Evolutionary conservation across 176 grass and related monocot genomes (phyloP).

Genomic region (Oryza glaberrima): DNA sequence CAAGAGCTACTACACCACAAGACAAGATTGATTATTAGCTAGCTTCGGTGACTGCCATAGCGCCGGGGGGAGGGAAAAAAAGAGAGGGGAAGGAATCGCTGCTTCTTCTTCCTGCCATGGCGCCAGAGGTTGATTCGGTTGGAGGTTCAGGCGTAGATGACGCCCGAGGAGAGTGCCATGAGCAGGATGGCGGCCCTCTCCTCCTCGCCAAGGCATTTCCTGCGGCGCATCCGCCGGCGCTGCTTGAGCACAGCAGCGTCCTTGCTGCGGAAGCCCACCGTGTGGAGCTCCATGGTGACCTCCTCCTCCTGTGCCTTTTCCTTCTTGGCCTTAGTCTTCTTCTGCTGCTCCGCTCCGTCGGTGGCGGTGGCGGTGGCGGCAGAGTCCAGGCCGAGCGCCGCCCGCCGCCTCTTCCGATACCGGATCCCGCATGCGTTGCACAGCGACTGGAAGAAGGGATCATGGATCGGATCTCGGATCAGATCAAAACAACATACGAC

Average conservation of each 20-base stretch:
- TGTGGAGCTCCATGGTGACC: constrained; percentile 48
- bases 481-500: too few relatives aligned
- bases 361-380: constrained; percentile 8
- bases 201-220: constrained; percentile 63
- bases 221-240: constrained; percentile 53
- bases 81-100: neutral
- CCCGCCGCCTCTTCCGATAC: constrained; percentile 80
- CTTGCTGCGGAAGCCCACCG: constrained; percentile 54
- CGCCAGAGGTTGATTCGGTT: neutral
- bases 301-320: neutral
- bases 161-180: constrained; percentile 81
- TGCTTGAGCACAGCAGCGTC: constrained; percentile 49
- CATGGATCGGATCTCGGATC: constrained; percentile 15
- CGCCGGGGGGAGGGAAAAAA: too few relatives aligned
- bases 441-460: constrained; percentile 49
- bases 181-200: constrained; percentile 75
- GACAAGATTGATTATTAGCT: neutral
- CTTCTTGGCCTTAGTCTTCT: constrained; percentile 2
- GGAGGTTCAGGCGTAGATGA: constrained; percentile 59
- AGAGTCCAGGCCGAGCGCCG: constrained; percentile 42
- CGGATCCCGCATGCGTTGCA: constrained; percentile 97
- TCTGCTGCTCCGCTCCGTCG: neutral
- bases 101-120: too few relatives aligned
- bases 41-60: neutral
- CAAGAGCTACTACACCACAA: neutral